phyloP scores from a whole-genome alignment of 2,329 filamentous ascomycete species.

The Epichloe elymi region DNA sequence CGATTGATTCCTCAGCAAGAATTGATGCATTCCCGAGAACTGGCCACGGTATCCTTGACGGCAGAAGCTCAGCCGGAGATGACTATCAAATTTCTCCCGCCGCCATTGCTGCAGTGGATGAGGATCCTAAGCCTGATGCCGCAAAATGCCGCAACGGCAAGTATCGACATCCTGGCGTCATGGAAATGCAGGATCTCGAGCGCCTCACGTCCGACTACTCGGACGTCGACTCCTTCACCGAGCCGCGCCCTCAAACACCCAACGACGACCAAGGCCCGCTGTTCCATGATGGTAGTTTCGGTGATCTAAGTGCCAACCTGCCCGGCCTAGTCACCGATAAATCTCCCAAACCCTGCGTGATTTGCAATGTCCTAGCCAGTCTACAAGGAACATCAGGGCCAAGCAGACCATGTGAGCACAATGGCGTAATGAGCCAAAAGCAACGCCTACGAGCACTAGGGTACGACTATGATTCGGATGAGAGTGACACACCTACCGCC shows the following conservation, averaged over 20 bases:
- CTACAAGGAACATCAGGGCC: background rate
- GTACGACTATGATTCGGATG: conserved; percentile 14
- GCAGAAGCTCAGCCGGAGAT: conserved; percentile 1
- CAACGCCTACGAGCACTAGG: conserved; percentile 12
- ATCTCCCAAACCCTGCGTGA: conserved; percentile 4
- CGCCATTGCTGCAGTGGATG: background rate
- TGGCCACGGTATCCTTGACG: background rate
- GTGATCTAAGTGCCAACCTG: conserved; percentile 19
- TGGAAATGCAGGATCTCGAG: conserved; percentile 4
- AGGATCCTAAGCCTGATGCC: background rate
- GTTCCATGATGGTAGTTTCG: conserved; percentile 23
- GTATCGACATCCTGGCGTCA: background rate
- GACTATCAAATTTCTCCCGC: background rate
- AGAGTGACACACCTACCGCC: conserved; percentile 1
- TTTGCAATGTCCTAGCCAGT: conserved; percentile 6
- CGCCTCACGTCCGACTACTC: conserved; percentile 7
- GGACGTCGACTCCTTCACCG: conserved; percentile 22
- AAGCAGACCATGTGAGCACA: conserved; percentile 3
- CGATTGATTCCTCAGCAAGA: conserved; percentile 20
- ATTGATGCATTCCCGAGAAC: conserved; percentile 7
- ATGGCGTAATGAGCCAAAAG: conserved; percentile 8
- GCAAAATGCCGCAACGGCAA: background rate
- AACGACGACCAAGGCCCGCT: conserved; percentile 25
- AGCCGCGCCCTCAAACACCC: conserved; percentile 5
- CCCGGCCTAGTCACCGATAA: conserved; percentile 13